These are phyloP conservation scores for Boletus pseudo-olivaceus DNA, from an alignment of 768 basidiomycete genomes.

Conservation along the genomic window DNA sequence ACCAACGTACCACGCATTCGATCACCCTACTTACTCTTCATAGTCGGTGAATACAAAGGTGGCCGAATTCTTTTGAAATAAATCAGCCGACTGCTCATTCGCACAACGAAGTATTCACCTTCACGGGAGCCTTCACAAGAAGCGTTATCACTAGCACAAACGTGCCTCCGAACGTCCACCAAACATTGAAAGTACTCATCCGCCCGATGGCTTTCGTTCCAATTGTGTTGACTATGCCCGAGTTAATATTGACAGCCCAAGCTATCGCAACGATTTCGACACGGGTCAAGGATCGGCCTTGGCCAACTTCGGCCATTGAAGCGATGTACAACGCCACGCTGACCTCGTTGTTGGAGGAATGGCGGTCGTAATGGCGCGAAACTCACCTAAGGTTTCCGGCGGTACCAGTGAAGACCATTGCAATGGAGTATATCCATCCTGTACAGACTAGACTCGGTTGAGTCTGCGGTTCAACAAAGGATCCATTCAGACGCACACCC, in stretches of 20 bases:
- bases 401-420: conserved; percentile 58
- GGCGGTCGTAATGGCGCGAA: neutral
- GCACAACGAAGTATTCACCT: conserved; percentile 30
- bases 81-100: neutral
- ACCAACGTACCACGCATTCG: neutral
- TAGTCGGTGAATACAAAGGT: conserved; percentile 54
- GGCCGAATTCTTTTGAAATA: conserved; percentile 42
- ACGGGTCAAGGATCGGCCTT: conserved; percentile 40
- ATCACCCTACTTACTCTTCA: conserved; percentile 40
- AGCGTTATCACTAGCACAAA: conserved; percentile 53
- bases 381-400: conserved; percentile 52
- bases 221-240: conserved; percentile 52
- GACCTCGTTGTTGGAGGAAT: neutral
- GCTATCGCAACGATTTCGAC: conserved; percentile 52
- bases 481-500: conserved; percentile 40
- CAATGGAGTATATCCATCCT: conserved; percentile 59
- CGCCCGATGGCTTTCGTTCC: conserved; percentile 56
- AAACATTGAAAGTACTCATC: conserved; percentile 54
- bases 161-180: conserved; percentile 61
- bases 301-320: conserved; percentile 48
- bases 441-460: conserved; percentile 36
- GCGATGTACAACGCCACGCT: conserved; percentile 56
- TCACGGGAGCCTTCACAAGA: conserved; percentile 53
- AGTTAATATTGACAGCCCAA: conserved; percentile 54
- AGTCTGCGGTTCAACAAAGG: neutral